Evolutionary conservation across 1,139 yeast species (phyloP).

Genomic region (Scheffersomyces stambukii): DNA sequence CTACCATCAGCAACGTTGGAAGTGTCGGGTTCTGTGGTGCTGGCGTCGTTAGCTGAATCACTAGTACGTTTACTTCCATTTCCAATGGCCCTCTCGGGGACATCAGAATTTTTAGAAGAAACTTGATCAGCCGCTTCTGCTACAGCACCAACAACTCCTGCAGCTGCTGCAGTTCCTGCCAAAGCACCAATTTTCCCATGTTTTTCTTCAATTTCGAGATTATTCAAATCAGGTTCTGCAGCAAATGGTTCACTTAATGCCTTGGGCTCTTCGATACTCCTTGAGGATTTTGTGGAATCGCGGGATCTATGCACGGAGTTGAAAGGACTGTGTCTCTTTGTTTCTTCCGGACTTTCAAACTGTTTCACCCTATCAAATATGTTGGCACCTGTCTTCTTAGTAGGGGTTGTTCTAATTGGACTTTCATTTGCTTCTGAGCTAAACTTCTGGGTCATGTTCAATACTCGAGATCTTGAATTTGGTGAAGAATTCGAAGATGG

Average conservation of each 20-base stretch:
- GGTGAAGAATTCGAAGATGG: too few species aligned
- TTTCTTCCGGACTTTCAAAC: slow-evolving; percentile 26
- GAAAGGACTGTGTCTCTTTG: slow-evolving; percentile 2
- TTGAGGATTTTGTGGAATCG: slow-evolving; percentile 2
- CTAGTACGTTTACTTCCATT: too few species aligned
- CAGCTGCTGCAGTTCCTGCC: slow-evolving; percentile 10
- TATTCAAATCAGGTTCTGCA: slow-evolving; percentile 4
- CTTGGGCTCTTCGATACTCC: slow-evolving; percentile 5
- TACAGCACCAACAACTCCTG: slow-evolving; percentile 10
- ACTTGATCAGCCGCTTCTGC: too few species aligned
- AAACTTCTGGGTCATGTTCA: too few species aligned
- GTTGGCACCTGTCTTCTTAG: slow-evolving; percentile 12
- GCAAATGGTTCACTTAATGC: slow-evolving; percentile 17
- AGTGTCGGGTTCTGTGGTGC: too few species aligned
- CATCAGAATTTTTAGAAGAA: too few species aligned
- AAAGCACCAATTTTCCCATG: slow-evolving; percentile 10
- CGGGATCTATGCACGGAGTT: slow-evolving; percentile 7
- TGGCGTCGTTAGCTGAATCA: too few species aligned
- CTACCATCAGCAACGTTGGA: too few species aligned
- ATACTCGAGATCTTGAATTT: too few species aligned
- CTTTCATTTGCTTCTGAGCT: slow-evolving; percentile 1
- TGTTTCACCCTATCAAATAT: slow-evolving; percentile 38
- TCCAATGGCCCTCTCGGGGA: too few species aligned
- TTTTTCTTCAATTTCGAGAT: slow-evolving; percentile 3
- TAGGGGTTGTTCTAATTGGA: slow-evolving; percentile 5